Evolutionary conservation across 176 grass and related monocot species (phyloP).

Genomic region (Pontederia crassipes): DNA sequence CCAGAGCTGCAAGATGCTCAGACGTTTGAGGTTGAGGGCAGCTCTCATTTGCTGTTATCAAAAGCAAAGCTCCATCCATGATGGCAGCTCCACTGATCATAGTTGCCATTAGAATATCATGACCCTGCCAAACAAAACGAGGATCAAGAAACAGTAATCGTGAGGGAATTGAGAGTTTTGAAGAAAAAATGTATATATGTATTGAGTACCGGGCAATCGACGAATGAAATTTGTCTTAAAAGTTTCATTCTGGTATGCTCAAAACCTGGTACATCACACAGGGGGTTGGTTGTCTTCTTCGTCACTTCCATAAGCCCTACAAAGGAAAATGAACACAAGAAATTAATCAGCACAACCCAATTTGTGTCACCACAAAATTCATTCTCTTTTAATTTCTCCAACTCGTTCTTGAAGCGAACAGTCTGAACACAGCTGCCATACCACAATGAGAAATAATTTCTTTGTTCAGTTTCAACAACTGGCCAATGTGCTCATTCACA

Average conservation of each 20-base stretch:
- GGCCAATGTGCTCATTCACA: too few relatives aligned
- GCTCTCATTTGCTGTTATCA: constrained; percentile 90
- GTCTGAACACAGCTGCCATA: too few relatives aligned
- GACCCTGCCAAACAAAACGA: too few relatives aligned
- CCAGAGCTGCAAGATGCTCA: constrained; percentile 87
- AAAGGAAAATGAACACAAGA: too few relatives aligned
- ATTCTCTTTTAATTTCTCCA: constrained; percentile 19
- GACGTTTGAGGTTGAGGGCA: constrained; percentile 93
- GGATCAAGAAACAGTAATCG: too few relatives aligned
- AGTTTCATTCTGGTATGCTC: constrained; percentile 93
- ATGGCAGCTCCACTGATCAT: constrained; percentile 99
- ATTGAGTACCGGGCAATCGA: constrained; percentile 66
- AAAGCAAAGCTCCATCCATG: constrained; percentile 92
- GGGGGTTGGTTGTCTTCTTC: constrained; percentile 89
- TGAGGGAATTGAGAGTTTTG: too few relatives aligned
- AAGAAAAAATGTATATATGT: not conserved
- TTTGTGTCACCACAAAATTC: too few relatives aligned
- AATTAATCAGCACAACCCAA: too few relatives aligned
- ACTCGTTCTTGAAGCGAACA: constrained; percentile 93
- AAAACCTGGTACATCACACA: constrained; percentile 82
- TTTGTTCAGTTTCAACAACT: too few relatives aligned
- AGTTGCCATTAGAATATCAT: constrained; percentile 95
- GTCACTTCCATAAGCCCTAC: constrained; percentile 80
- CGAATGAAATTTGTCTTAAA: constrained; percentile 87
- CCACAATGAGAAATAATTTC: too few relatives aligned